phyloP scores from a whole-genome alignment of 257 asterid genomes.

The Ilex asprella region DNA sequence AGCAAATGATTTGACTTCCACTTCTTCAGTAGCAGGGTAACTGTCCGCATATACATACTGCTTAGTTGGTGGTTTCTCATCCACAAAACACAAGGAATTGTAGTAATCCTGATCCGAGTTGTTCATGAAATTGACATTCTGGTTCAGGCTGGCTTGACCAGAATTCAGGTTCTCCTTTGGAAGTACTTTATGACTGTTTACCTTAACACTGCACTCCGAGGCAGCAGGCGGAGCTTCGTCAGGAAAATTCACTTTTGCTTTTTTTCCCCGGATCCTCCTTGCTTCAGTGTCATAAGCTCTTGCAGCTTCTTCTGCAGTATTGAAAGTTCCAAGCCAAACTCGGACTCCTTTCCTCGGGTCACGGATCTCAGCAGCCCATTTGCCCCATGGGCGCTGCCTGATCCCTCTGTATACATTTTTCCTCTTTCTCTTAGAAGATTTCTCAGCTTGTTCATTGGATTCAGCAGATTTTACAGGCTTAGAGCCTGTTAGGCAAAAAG shows the following conservation, averaged over 20 bases:
- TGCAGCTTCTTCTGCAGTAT: conserved; percentile 14
- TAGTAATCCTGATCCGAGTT: conserved; percentile 17
- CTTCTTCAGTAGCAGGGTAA: conserved; percentile 31
- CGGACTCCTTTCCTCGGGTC: conserved; percentile 23
- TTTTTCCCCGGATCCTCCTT: conserved; percentile 24
- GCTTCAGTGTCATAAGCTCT: conserved; percentile 30
- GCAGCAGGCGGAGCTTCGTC: conserved; percentile 22
- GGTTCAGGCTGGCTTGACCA: conserved; percentile 11
- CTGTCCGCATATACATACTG: conserved; percentile 25
- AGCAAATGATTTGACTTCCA: conserved; percentile 30
- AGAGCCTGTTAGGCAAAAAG: not conserved
- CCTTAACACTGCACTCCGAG: conserved; percentile 32
- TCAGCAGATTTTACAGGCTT: not conserved
- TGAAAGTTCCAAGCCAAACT: conserved; percentile 30
- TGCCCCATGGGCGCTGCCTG: conserved; percentile 34
- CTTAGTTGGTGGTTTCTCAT: conserved; percentile 62
- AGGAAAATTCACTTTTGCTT: conserved; percentile 31
- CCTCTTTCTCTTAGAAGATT: conserved; percentile 17
- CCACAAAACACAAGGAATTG: conserved; percentile 35
- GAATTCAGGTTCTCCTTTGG: conserved; percentile 15
- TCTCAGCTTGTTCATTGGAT: not conserved
- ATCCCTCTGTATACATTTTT: conserved; percentile 27
- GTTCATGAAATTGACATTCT: conserved; percentile 5
- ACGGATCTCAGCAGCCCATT: conserved; percentile 35
- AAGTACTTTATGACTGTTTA: conserved; percentile 21